Evolutionary conservation across 1,139 yeast genomes (phyloP), one percentile per base, ranked within the genome.

Genomic region (Sugiyamaella castrensis): DNA sequence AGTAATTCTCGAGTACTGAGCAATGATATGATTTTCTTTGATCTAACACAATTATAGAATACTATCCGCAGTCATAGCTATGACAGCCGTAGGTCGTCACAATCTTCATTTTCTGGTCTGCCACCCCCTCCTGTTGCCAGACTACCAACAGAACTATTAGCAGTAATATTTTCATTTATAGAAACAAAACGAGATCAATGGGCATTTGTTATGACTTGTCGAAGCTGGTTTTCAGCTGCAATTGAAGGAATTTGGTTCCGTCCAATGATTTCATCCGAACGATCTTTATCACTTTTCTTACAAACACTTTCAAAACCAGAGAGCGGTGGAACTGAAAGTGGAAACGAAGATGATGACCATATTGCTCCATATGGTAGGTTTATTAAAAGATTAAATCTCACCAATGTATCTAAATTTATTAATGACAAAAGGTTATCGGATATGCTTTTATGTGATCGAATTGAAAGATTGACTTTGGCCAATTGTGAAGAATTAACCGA

Each of bases 161-260:
- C 84, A 46, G 78, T 82, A 54, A 80, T 91, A 7, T 81, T 87
- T 57, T 81, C 84, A 51, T 77, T 81, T 57, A 71, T 88, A 46
- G 82, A 79, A 40, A 73, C 84, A 44, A 77, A 76, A 54, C 62
- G 72, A 1, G 96, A 89, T 64, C 74, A 86, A 57, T 81, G 81
- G 53, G 74, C 82, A 11, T 72, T 88, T 37, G 71, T 88, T 53
- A 75, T 89, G 1, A 94, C 89, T 8, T 89, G 96, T 66, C 80
- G 80, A 57, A 79, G 82, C 55, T 89, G 96, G 85, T 88, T 91
- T 29, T 80, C 81, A 56, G 72, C 87, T 42, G 82, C 88, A 16
- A 81, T 89, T 12, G 96, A 88, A 62, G 75, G 85, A 48, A 72
- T 91, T 37, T 91, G 97, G 95, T 87, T 87, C 64, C 78, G 98